Evolutionary conservation across 2,329 filamentous ascomycete genomes (phyloP).

Genomic region (Leptosphaerulina australis): DNA sequence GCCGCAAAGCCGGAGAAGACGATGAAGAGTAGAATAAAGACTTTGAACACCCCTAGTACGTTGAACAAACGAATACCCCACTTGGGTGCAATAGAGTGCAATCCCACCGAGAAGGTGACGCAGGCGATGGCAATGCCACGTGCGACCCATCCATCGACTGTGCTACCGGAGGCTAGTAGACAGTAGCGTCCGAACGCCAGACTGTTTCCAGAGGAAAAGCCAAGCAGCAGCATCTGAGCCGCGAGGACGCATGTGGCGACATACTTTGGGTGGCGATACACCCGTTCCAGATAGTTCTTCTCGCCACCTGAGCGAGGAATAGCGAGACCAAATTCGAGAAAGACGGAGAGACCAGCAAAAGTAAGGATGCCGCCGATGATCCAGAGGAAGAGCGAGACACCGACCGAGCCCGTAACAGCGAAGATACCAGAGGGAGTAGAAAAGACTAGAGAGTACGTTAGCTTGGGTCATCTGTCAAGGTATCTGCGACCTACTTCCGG

Average conservation of each 20-base stretch:
- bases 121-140: conserved; percentile 58
- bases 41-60: conserved; percentile 65
- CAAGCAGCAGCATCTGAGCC: conserved; percentile 66
- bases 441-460: conserved; percentile 50
- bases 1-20: conserved; percentile 61
- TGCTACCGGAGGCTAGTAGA: conserved; percentile 59
- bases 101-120: conserved; percentile 59
- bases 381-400: conserved; percentile 62
- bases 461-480: not conserved
- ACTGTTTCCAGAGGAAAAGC: conserved; percentile 64
- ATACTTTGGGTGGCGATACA: conserved; percentile 64
- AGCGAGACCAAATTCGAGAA: conserved; percentile 67
- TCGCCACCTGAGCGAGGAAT: conserved; percentile 68
- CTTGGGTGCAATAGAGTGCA: conserved; percentile 62
- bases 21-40: conserved; percentile 65
- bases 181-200: conserved; percentile 65
- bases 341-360: conserved; percentile 65
- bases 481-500: conserved; percentile 35
- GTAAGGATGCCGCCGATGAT: conserved; percentile 60
- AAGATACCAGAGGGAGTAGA: conserved; percentile 65
- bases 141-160: conserved; percentile 60
- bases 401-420: conserved; percentile 60
- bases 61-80: conserved; percentile 66
- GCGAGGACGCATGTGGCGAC: conserved; percentile 65
- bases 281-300: conserved; percentile 70